phyloP scores from a whole-genome alignment of 2,329 filamentous ascomycete species.

The Apiospora marii region DNA sequence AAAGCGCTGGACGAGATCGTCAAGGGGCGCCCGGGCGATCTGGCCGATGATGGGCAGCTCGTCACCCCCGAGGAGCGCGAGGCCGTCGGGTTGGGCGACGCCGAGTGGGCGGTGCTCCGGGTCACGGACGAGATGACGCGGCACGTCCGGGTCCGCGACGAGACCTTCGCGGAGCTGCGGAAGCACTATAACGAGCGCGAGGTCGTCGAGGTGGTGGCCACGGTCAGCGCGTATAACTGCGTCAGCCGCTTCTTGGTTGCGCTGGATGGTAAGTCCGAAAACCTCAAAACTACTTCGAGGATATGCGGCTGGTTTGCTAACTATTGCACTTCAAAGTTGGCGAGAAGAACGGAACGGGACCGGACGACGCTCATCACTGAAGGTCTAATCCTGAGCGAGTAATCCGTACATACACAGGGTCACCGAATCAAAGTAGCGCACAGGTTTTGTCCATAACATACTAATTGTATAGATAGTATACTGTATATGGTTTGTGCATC shows the following conservation, averaged over 20 bases:
- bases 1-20: constrained; percentile 56
- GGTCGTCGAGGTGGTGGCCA: constrained; percentile 82
- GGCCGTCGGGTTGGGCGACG: constrained; percentile 54
- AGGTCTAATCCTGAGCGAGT: neutral
- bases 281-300: neutral
- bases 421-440: neutral
- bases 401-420: neutral
- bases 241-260: constrained; percentile 86
- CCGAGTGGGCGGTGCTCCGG: constrained; percentile 72
- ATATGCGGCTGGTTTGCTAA: constrained; percentile 35
- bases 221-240: constrained; percentile 79
- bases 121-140: constrained; percentile 88
- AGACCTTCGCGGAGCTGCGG: constrained; percentile 71
- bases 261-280: constrained; percentile 67
- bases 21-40: constrained; percentile 42
- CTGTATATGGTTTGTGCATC: neutral
- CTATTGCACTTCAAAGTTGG: constrained; percentile 52
- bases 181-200: constrained; percentile 71
- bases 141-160: constrained; percentile 72
- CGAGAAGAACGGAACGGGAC: constrained; percentile 56
- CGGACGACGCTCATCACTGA: constrained; percentile 9
- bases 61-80: constrained; percentile 39
- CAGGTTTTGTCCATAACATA: neutral
- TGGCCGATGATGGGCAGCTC: constrained; percentile 31
- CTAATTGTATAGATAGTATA: constrained; percentile 6